Conservation (phyloP, 345 rosid genomes). For the Lepidium didymum region DNA sequence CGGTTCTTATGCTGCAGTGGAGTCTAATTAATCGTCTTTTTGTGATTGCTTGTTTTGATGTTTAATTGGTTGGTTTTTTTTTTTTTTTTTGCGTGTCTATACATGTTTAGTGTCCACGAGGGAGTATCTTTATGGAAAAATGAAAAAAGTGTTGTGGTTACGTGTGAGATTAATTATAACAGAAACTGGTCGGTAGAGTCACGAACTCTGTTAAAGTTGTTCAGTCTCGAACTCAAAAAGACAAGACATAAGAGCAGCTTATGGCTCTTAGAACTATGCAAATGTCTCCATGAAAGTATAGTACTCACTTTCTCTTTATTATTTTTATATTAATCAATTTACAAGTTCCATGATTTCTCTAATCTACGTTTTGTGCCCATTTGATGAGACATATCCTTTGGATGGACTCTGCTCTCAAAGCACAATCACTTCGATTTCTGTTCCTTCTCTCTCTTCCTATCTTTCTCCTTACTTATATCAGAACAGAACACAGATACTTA, state of each 20-base stretch:
- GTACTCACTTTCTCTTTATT: not conserved
- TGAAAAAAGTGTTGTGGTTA: not conserved
- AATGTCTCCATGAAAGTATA: slow-evolving; percentile 13
- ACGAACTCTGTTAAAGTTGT: slow-evolving; percentile 20
- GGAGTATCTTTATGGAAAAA: slow-evolving; percentile 22
- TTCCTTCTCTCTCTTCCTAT: not conserved
- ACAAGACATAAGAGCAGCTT: slow-evolving; percentile 21
- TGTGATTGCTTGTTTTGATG: not conserved
- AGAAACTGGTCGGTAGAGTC: slow-evolving; percentile 22
- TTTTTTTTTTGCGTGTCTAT: slow-evolving; percentile 9
- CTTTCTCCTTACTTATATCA: slow-evolving; percentile 14
- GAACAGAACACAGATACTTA: slow-evolving; percentile 15
- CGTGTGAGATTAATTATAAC: slow-evolving; percentile 10
- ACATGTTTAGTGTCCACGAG: not conserved
- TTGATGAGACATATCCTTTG: slow-evolving; percentile 15
- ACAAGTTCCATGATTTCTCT: not conserved
- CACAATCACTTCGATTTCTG: slow-evolving; percentile 4
- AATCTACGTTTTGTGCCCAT: slow-evolving; percentile 18
- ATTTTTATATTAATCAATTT: not conserved
- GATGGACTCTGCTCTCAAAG: not conserved
- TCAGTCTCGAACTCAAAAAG: slow-evolving; percentile 14
- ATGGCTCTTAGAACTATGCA: slow-evolving; percentile 15
- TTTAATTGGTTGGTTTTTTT: slow-evolving; percentile 9
- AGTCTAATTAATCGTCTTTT: not conserved
- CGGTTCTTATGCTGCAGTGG: slow-evolving; percentile 43